A percentile compares a stretch with the other conserved stretches of the same genome.
These are phyloP conservation scores for Yamadazyma dushanensis DNA, from an alignment of 1,139 yeast species.

Conservation along the genomic window DNA sequence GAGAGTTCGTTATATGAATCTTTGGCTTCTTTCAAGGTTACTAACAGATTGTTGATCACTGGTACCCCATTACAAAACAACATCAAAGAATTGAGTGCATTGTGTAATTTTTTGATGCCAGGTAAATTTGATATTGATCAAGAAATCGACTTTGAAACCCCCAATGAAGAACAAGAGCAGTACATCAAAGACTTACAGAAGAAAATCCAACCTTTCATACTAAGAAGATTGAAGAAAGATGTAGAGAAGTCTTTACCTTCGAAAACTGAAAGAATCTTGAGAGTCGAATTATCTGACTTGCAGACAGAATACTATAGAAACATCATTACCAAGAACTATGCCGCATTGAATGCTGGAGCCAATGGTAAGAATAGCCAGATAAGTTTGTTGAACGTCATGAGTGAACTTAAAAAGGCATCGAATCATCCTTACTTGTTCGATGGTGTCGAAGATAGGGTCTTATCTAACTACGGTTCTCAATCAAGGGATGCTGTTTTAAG, in stretches of 20 bases:
- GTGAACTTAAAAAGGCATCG: conserved; percentile 93
- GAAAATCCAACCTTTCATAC: conserved; percentile 84
- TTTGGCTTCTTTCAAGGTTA: conserved; percentile 74
- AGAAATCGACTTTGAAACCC: conserved; percentile 91
- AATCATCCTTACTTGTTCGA: conserved; percentile 96
- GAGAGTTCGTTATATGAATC: conserved; percentile 93
- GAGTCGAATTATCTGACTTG: conserved; percentile 92
- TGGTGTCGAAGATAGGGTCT: conserved; percentile 84
- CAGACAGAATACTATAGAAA: conserved; percentile 96
- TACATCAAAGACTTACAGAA: conserved; percentile 84
- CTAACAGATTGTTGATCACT: conserved; percentile 85
- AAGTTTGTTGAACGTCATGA: conserved; percentile 87
- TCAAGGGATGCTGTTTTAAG: conserved; percentile 79
- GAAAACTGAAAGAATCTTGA: conserved; percentile 87
- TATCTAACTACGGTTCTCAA: conserved; percentile 57
- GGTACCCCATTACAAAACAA: conserved; percentile 98
- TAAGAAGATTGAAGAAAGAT: conserved; percentile 92
- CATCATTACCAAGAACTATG: conserved; percentile 85
- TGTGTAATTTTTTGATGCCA: conserved; percentile 94
- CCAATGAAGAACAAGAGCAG: conserved; percentile 81
- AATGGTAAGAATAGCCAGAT: conserved; percentile 65
- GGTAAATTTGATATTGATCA: conserved; percentile 87
- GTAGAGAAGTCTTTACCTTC: conserved; percentile 96
- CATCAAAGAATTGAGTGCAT: conserved; percentile 91
- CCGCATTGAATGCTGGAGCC: conserved; percentile 86